A percentile compares a stretch with the other conserved stretches of the same genome.
Evolutionary conservation across 2,329 filamentous ascomycete species (phyloP).

Genomic region (Ceratocystis diversiconidia): DNA sequence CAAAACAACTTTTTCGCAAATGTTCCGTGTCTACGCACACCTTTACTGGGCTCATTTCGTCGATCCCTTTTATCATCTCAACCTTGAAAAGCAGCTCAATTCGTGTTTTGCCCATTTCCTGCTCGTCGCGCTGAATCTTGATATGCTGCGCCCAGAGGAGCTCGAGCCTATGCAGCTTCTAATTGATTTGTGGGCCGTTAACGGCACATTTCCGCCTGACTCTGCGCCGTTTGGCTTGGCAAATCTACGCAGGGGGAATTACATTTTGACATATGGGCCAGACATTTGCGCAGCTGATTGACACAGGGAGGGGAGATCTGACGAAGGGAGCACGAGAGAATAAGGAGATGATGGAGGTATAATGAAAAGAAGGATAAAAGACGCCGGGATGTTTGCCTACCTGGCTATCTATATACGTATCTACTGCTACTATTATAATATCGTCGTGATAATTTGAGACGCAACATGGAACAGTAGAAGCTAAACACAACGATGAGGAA

Average conservation of each 20-base stretch:
- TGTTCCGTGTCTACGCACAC: slow-evolving; percentile 82
- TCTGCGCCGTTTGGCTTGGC: slow-evolving; percentile 39
- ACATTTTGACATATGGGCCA: slow-evolving; percentile 22
- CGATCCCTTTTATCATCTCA: slow-evolving; percentile 57
- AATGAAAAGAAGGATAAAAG: neutral
- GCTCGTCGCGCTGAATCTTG: slow-evolving; percentile 51
- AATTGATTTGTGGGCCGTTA: slow-evolving; percentile 64
- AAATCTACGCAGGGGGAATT: slow-evolving; percentile 34
- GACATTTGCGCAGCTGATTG: slow-evolving; percentile 17
- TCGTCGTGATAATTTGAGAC: neutral
- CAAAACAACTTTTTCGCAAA: slow-evolving; percentile 72
- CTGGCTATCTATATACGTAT: neutral
- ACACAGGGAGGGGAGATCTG: neutral
- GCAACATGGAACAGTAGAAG: neutral
- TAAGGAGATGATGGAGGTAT: neutral
- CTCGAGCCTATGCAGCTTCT: slow-evolving; percentile 72
- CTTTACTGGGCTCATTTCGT: slow-evolving; percentile 77
- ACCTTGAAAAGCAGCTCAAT: slow-evolving; percentile 53
- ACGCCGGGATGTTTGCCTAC: neutral
- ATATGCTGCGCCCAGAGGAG: slow-evolving; percentile 60
- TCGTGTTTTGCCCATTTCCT: slow-evolving; percentile 61
- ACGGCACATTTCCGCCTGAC: slow-evolving; percentile 57
- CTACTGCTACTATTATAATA: neutral
- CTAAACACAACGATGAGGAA: neutral
- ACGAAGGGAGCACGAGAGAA: no score